Evolutionary conservation across 2,329 filamentous ascomycete genomes (phyloP).

Genomic region (Fusarium penzigii): DNA sequence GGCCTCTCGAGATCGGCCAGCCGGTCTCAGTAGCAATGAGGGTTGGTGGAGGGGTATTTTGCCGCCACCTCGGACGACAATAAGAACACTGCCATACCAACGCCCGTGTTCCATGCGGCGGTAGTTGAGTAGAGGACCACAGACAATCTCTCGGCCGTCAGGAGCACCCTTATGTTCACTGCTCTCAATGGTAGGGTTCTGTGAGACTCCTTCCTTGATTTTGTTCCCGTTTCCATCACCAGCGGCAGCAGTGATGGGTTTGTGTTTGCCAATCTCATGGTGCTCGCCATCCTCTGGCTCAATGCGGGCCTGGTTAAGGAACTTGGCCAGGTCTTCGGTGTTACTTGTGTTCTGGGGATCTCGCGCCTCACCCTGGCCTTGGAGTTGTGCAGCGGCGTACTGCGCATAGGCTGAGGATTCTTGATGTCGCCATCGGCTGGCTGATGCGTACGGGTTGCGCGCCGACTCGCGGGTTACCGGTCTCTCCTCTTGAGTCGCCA

Average conservation of each 20-base stretch:
- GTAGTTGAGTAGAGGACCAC: constrained; percentile 78
- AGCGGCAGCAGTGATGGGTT: constrained; percentile 52
- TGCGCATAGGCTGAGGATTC: constrained; percentile 59
- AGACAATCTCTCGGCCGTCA: constrained; percentile 63
- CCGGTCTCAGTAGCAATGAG: constrained; percentile 54
- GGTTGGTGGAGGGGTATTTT: constrained; percentile 60
- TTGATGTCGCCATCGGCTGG: constrained; percentile 63
- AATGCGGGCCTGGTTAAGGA: constrained; percentile 56
- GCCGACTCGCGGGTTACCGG: constrained; percentile 32
- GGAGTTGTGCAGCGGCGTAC: constrained; percentile 40
- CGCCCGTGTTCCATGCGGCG: constrained; percentile 68
- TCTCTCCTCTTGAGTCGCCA: constrained; percentile 25
- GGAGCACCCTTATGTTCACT: constrained; percentile 21
- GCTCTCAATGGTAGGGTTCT: constrained; percentile 30
- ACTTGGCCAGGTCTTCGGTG: constrained; percentile 55
- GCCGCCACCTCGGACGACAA: constrained; percentile 75
- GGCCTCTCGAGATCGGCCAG: constrained; percentile 28
- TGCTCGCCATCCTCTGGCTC: constrained; percentile 37
- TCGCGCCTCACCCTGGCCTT: constrained; percentile 28
- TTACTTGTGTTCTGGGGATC: constrained; percentile 39
- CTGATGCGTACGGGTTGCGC: constrained; percentile 57
- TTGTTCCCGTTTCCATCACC: constrained; percentile 16
- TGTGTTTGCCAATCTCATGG: constrained; percentile 40
- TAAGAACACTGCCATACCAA: constrained; percentile 85
- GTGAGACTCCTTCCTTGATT: constrained; percentile 18